Conservation (phyloP, 192 early-diverging fungal genomes). For the Hyaloraphidium curvatum region DNA sequence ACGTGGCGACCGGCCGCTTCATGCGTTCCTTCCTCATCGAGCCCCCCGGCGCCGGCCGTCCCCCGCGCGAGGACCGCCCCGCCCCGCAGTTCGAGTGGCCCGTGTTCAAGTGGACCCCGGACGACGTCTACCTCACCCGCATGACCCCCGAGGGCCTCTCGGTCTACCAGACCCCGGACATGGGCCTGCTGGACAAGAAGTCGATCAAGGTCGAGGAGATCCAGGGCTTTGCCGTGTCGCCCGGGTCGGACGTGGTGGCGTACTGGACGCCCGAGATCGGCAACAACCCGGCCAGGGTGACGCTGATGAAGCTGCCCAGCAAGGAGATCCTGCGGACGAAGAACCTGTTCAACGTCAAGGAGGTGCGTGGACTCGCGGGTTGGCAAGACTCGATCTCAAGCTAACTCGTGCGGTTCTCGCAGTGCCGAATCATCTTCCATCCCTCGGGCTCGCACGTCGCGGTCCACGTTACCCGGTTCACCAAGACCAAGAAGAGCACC, state of each 20-base stretch:
- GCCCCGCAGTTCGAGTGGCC: slow-evolving; percentile 57
- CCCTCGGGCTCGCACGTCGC: slow-evolving; percentile 70
- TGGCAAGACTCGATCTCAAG: background rate
- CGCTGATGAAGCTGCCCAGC: slow-evolving; percentile 58
- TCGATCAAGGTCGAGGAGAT: slow-evolving; percentile 49
- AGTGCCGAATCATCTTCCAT: slow-evolving; percentile 82
- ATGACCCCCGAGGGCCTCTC: slow-evolving; percentile 52
- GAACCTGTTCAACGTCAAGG: slow-evolving; percentile 88
- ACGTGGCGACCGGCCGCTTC: slow-evolving; percentile 61
- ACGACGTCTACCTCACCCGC: slow-evolving; percentile 87
- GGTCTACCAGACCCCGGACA: slow-evolving; percentile 84
- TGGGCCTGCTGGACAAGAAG: slow-evolving; percentile 89
- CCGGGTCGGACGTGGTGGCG: slow-evolving; percentile 42
- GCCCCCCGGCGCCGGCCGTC: slow-evolving; percentile 6
- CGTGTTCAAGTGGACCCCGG: slow-evolving; percentile 90
- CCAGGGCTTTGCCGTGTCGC: slow-evolving; percentile 33
- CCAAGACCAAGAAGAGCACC: slow-evolving; percentile 77
- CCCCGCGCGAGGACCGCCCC: slow-evolving; percentile 3
- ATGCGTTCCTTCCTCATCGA: slow-evolving; percentile 71
- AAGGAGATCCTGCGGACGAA: slow-evolving; percentile 82
- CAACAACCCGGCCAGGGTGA: slow-evolving; percentile 95
- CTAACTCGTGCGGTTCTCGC: background rate
- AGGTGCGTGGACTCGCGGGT: too few species aligned
- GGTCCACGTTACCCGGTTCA: slow-evolving; percentile 76
- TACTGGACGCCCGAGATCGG: slow-evolving; percentile 95